Evolutionary conservation across 1,284 basidiomycete species (phyloP), one percentile per base, ranked within the genome.

Genomic region (Marasmius oreades): DNA sequence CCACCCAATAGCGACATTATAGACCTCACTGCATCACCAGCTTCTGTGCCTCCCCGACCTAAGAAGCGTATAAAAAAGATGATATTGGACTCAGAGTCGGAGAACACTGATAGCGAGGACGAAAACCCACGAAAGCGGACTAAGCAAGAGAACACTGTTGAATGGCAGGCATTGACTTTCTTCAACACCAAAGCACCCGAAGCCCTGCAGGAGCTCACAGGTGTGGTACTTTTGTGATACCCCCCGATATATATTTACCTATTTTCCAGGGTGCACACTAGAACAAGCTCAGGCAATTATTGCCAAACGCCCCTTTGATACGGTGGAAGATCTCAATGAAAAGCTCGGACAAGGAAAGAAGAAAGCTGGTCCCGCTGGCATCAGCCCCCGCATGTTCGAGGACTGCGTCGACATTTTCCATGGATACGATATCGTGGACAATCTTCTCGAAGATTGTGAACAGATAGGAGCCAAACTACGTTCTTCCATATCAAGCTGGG

Each of bases 391-490:
- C 57, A 80, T 99, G 67, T 94, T 98, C 68, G 91, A 95, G 64
- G 92, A 96, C 62, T 95, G 92, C 68, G 84, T 85, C 53, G 83
- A 88, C 52, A 91, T 98, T 63, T 91, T 98, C 72, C 80, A 88
- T 61, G 94, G 94, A 2, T 99, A 98, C 67, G 86, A 88, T 18
- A 85, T 89, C 55, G 95, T 99, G 55, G 97, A 99, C 70, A 81
- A 80, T 60, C 89, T 98, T 61, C 81, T 99, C 14, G 85, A 86
- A 67, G 84, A 89, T 58, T 98, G 96, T 70, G 95, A 98, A 70
- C 74, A 77, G 48, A 93, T 95, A 63, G 96, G 95, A 12, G 75
- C 81, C 3, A 74, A 78, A 52, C 75, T 92, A 37, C 81, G 80
- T 47, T 69, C 75, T 28, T 85, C 89, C 50, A 92, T 98, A 65